Evolutionary conservation across 192 early-diverging fungal species (phyloP), one percentile per base, ranked within the genome.

Genomic region (Umbelopsis ramanniana): DNA sequence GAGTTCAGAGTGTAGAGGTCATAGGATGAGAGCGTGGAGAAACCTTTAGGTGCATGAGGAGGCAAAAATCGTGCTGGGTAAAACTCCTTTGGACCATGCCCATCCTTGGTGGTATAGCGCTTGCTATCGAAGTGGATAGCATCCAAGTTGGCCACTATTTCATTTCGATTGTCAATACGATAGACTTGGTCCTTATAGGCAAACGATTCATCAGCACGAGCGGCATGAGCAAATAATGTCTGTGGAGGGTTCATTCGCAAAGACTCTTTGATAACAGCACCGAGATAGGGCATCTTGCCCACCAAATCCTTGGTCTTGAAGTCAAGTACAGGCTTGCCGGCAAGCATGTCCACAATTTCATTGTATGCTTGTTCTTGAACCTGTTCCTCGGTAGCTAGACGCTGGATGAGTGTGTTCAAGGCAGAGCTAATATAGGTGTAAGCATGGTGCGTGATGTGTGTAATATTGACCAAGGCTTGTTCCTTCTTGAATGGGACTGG

Each of bases 61-160:
- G 57, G 22, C 26, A 83, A 60, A 71, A 77, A 86, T 8, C 82
- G 80, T 9, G 80, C 75, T 0, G 85, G 85, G 22, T 84, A 73
- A 55, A 83, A 86, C 12, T 70, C 46, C n/a, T 70, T 37, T 8
- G 79, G 52, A 11, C 83, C 74, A 17, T 73, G 23, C 17, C 57
- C 57, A 35, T 63, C 57, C 57, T 63, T 63, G 33, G 57, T 63
- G 9, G 78, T 72, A 72, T 83, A 86, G 24, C 77, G 75, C 24
- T 74, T 70, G 6, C 74, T 66, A 38, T 86, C 79, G 0, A 50
- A 66, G 22, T 86, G 85, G 46, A 86, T 83, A 19, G 81, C 71
- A 67, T 84, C 74, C 70, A 83, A 57, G 19, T 83, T 83, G 6
- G 78, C 77, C 17, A 81, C 38, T 4, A 81, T 38, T 6, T 76